Evolutionary conservation across 2,329 filamentous ascomycete genomes (phyloP).

Genomic region (Ceratocystis diversiconidia): DNA sequence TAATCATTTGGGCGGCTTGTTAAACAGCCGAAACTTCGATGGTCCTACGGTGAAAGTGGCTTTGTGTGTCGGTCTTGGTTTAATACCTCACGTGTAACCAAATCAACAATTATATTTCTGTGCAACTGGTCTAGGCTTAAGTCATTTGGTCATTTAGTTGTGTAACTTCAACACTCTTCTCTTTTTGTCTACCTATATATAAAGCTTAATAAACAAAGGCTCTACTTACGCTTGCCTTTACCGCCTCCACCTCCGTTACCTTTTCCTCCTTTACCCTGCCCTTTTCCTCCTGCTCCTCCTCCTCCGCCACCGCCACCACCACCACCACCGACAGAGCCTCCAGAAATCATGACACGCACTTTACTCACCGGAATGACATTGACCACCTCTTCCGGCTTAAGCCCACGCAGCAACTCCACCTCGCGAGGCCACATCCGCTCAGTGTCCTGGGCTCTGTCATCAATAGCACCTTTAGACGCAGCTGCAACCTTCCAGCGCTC

Average conservation of each 20-base stretch:
- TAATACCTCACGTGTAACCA: background rate
- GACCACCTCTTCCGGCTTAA: slow-evolving; percentile 70
- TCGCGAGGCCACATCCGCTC: slow-evolving; percentile 78
- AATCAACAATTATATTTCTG: background rate
- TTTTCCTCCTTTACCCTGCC: slow-evolving; percentile 25
- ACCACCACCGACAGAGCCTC: slow-evolving; percentile 33
- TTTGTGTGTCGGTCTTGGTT: background rate
- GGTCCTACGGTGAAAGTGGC: no score
- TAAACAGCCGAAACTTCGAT: no score
- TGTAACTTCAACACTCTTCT: background rate
- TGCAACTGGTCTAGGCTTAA: no score
- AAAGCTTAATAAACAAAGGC: background rate
- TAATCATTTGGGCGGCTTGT: no score
- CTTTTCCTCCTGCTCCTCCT: slow-evolving; percentile 23
- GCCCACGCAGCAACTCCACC: slow-evolving; percentile 64
- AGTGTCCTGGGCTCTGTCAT: slow-evolving; percentile 44
- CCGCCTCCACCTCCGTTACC: slow-evolving; percentile 25
- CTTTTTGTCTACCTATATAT: no score
- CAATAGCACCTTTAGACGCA: slow-evolving; percentile 41
- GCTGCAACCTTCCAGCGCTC: slow-evolving; percentile 61
- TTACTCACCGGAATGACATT: slow-evolving; percentile 70
- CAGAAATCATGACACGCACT: slow-evolving; percentile 62
- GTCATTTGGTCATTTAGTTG: background rate
- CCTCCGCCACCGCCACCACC: slow-evolving; percentile 28
- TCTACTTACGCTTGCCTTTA: slow-evolving; percentile 30